These are phyloP conservation scores for Lyophyllum semitale DNA, from an alignment of 768 basidiomycete genomes.

Conservation along the genomic window DNA sequence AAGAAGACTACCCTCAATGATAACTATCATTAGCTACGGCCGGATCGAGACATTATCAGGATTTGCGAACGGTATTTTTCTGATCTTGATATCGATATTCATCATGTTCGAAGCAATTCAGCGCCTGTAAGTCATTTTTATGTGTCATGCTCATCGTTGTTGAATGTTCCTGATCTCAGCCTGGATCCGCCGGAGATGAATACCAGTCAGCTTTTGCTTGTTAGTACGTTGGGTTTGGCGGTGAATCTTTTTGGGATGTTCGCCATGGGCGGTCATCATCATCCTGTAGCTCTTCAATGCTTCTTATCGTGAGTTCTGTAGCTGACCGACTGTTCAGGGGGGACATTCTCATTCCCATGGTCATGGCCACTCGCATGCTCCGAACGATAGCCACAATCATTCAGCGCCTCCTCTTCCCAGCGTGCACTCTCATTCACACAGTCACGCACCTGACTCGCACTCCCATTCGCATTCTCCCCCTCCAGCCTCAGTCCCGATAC, in stretches of 20 bases:
- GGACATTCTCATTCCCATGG: slow-evolving; percentile 61
- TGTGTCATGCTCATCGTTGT: background rate
- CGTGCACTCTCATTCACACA: slow-evolving; percentile 26
- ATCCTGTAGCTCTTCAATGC: slow-evolving; percentile 56
- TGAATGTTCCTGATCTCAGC: slow-evolving; percentile 35
- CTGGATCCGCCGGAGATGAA: slow-evolving; percentile 98
- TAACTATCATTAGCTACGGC: slow-evolving; percentile 66
- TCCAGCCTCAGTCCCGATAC: background rate
- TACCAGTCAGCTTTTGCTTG: slow-evolving; percentile 86
- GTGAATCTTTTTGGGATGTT: slow-evolving; percentile 99
- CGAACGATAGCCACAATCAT: slow-evolving; percentile 16
- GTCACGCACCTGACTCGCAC: slow-evolving; percentile 23
- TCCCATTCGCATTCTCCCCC: slow-evolving; percentile 24
- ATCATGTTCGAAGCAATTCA: slow-evolving; percentile 98
- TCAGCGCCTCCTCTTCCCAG: slow-evolving; percentile 23
- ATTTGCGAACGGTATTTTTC: slow-evolving; percentile 95
- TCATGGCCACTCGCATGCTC: slow-evolving; percentile 39
- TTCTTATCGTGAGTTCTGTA: slow-evolving; percentile 1
- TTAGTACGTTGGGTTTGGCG: slow-evolving; percentile 85
- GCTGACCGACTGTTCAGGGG: slow-evolving; percentile 33
- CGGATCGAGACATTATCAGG: slow-evolving; percentile 97
- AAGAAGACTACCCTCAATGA: slow-evolving; percentile 3
- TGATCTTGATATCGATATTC: slow-evolving; percentile 93
- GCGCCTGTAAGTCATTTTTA: slow-evolving; percentile 62
- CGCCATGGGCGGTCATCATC: slow-evolving; percentile 95